Evolutionary conservation across 1,139 yeast genomes (phyloP), one percentile per base, ranked within the genome.

Genomic region (Hemisphaericaspora xylofermentans): DNA sequence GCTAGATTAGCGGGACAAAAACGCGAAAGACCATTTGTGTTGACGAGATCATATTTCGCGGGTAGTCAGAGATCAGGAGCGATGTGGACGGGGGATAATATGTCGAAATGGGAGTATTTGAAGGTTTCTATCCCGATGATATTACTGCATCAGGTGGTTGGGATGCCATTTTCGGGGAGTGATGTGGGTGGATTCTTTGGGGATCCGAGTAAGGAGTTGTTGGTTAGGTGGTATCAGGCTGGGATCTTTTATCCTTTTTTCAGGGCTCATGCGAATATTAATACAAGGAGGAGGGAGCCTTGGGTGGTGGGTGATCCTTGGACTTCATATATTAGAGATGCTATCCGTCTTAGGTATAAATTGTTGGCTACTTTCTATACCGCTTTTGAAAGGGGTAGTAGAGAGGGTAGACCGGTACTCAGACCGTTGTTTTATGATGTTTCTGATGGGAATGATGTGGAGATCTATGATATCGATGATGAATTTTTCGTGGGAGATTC

Each of bases 181-280:
- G 99, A 93, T 65, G 94, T 93, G 30, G 98, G 97, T 26, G 98
- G 99, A 0, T 93, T 94, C 58, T 89, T 89, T 56, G 96, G 95
- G 6, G 78, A 93, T 58, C 98, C 98, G 0, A 68, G 81, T 2
- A 72, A 77, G 32, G 98, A 93, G 53, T 64, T 94, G 45, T 68
- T 88, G 46, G 78, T 88, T 1, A 75, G 99, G 54, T 93, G 98
- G 98, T 91, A 91, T 60, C 98, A 93, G 61, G 76, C 95, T 1
- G 98, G 96, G 44, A 80, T 87, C 19, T 93, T 95, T 82, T 91
- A 91, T 61, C 98, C 98, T 33, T 94, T 93, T 57, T 91, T 93
- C 70, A 75, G 98, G 56, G 97, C 85, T 0, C 99, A 93, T 65
- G 97, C 98, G 0, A 98, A 94, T 65, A 85, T 91, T 43, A 98